Base-by-base conservation (phyloP, 306 rosid species). In the Vigna hirtella region DNA sequence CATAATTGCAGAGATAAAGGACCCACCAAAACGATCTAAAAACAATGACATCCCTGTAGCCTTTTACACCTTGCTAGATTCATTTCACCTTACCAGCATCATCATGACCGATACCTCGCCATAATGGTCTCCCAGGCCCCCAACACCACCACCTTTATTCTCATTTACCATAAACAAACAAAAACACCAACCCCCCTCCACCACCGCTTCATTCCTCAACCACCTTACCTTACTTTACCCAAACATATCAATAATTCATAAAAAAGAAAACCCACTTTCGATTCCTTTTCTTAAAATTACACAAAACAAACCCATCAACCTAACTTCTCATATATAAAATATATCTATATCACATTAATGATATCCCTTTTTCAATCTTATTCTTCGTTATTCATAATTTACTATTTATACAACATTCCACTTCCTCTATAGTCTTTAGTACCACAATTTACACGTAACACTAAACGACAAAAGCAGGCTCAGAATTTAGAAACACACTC, bases 381-480 rank as follows among this genome's bases (percentile, higher is more conserved):
- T 40, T 53, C 38, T 72, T 58, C 77, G 48, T 18, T 64, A 72
- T 59, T 57, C 78, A 78, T 8, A 62, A 28, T 30, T 13, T 58
- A 58, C 28, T 56, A 66, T 71, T 71, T 57, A 70, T 43, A 56
- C 40, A 74, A 66, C 57, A 59, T 81, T 5, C 10, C 68, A 16
- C 4, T n/a, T 6, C 14, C 22, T 20, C 12, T 80, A 48, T 66
- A 55, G 15, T 17, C 2, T 81, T 28, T 30, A 40, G 53, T 22
- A 49, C 8, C 20, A 52, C 56, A 76, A 88, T 91, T 79, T 90
- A 88, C 93, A 91, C 61, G 86, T 85, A 90, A 88, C 70, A 42
- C 79, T 76, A 88, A 58, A 86, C 87, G 88, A 91, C 93, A 85
- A 77, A 81, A 72, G 32, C 79, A 66, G 70, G 73, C 55, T 48